Conservation (phyloP, 1,284 basidiomycete species). For the Butyriboletus appendiculatus region DNA sequence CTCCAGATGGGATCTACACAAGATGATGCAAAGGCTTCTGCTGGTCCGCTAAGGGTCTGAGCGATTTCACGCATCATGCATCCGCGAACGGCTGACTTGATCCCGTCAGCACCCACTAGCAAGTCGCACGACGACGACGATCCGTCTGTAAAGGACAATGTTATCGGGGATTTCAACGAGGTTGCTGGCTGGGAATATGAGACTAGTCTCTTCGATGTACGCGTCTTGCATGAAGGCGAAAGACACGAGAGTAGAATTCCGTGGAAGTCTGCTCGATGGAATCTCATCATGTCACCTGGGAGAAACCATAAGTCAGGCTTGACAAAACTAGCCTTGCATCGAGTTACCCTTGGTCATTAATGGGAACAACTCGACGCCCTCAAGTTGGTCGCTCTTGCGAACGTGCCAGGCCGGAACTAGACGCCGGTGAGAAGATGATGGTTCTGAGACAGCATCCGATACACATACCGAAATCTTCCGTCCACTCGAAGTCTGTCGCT, state of each 20-base stretch:
- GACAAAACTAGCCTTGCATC: not conserved
- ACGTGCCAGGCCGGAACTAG: slow-evolving; percentile 37
- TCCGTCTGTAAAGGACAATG: slow-evolving; percentile 47
- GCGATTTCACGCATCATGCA: slow-evolving; percentile 40
- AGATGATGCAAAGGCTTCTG: slow-evolving; percentile 18
- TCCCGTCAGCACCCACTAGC: slow-evolving; percentile 52
- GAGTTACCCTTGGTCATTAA: slow-evolving; percentile 46
- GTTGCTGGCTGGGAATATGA: slow-evolving; percentile 37
- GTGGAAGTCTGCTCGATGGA: slow-evolving; percentile 50
- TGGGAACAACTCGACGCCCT: slow-evolving; percentile 48
- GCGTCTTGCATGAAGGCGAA: slow-evolving; percentile 32
- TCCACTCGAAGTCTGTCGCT: slow-evolving; percentile 38
- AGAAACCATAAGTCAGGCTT: slow-evolving; percentile 3
- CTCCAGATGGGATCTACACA: slow-evolving; percentile 43
- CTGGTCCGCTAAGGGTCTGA: slow-evolving; percentile 8
- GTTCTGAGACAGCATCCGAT: not conserved
- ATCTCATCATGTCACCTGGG: slow-evolving; percentile 41
- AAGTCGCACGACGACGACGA: slow-evolving; percentile 45
- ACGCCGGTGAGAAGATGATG: slow-evolving; percentile 7
- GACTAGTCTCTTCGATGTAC: slow-evolving; percentile 42
- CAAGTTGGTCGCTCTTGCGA: slow-evolving; percentile 50
- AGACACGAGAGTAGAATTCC: slow-evolving; percentile 39
- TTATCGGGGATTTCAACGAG: slow-evolving; percentile 26
- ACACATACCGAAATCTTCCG: slow-evolving; percentile 39
- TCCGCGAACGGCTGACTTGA: slow-evolving; percentile 50